Evolutionary conservation across 768 basidiomycete species (phyloP).

Genomic region (Antrodiella citrinella): DNA sequence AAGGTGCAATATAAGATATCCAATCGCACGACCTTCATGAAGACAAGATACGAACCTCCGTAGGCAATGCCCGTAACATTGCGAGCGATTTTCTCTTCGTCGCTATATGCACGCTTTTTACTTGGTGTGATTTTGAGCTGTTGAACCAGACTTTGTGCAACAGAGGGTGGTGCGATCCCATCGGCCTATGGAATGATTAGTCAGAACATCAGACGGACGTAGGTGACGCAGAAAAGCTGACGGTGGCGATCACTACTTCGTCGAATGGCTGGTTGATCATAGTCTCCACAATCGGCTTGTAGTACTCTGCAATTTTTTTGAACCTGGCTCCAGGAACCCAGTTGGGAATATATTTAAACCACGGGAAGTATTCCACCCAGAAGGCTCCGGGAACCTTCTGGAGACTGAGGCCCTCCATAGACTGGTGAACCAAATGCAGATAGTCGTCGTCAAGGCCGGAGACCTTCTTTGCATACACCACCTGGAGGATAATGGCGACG

Average conservation of each 20-base stretch:
- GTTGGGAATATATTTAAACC: background rate
- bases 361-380: conserved; percentile 4
- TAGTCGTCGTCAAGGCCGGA: conserved; percentile 1
- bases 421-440: background rate
- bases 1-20: background rate
- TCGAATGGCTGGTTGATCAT: conserved; percentile 6
- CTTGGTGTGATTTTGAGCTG: background rate
- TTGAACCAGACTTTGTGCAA: background rate
- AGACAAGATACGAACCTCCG: background rate
- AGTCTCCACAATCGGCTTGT: background rate
- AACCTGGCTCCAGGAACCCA: conserved; percentile 7
- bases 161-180: background rate
- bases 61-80: conserved; percentile 5
- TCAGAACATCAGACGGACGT: no score
- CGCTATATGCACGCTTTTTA: background rate
- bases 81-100: background rate
- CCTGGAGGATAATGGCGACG: conserved; percentile 4
- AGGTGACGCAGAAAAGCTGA: no score
- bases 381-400: background rate
- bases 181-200: background rate
- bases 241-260: background rate
- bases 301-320: background rate
- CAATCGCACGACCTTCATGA: background rate
- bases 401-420: conserved; percentile 1
- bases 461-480: conserved; percentile 5